A percentile compares a stretch with the other conserved stretches of the same genome.
phyloP scores from a whole-genome alignment of 257 asterid genomes.

The Solanum paucissectum region DNA sequence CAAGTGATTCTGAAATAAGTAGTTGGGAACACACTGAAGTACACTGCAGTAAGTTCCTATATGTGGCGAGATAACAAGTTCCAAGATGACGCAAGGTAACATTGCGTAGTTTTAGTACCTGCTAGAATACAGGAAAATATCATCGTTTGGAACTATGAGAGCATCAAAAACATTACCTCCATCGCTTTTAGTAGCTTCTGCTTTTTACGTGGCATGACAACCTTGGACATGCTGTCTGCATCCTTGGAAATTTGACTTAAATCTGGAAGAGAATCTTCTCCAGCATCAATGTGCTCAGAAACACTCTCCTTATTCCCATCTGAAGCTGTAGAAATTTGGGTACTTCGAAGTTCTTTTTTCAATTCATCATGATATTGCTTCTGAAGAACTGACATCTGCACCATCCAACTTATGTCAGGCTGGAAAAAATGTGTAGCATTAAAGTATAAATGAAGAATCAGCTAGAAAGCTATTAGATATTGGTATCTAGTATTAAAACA shows the following conservation, averaged over 20 bases:
- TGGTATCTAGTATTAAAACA: neutral
- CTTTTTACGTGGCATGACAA: constrained; percentile 52
- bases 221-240: constrained; percentile 30
- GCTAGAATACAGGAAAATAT: neutral
- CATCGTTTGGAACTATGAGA: neutral
- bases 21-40: neutral
- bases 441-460: neutral
- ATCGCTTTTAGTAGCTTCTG: constrained; percentile 50
- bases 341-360: constrained; percentile 45
- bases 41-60: neutral
- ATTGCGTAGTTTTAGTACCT: neutral
- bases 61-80: neutral
- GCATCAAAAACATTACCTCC: constrained; percentile 29
- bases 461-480: neutral
- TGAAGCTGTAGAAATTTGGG: constrained; percentile 14
- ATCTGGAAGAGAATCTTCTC: constrained; percentile 26
- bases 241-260: constrained; percentile 45
- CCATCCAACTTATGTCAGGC: neutral
- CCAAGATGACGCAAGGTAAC: neutral
- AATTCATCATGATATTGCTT: constrained; percentile 60
- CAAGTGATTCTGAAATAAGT: neutral
- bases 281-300: constrained; percentile 22
- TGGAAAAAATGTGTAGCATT: neutral
- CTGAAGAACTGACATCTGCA: constrained; percentile 54
- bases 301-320: constrained; percentile 6